Conservation (phyloP, 202 grass and related monocot species). For the Zizania palustris region DNA sequence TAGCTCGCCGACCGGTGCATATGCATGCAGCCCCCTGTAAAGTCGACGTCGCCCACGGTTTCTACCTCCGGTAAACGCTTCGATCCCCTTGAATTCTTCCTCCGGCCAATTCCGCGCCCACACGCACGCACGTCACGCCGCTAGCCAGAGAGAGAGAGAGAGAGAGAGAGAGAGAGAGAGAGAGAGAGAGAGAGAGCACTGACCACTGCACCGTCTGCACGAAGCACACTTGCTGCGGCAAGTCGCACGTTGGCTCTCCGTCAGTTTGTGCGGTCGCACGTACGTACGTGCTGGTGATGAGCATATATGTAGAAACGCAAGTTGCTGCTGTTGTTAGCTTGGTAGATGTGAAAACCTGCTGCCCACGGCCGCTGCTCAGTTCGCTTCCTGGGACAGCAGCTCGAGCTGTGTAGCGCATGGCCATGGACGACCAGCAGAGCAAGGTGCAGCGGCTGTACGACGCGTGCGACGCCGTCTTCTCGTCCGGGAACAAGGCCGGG, state of each 20-base stretch:
- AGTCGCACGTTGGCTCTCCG: not conserved
- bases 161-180: no score
- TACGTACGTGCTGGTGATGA: not conserved
- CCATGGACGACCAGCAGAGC: conserved; percentile 38
- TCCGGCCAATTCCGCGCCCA: not conserved
- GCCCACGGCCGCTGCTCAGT: no score
- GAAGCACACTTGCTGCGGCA: conserved; percentile 1
- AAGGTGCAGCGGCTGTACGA: conserved; percentile 62
- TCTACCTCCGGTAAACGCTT: conserved; percentile 10
- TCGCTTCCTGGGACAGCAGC: not conserved
- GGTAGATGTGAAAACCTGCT: no score
- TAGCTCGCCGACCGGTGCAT: not conserved
- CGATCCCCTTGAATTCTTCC: not conserved
- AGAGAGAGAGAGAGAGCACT: no score
- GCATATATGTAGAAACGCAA: not conserved
- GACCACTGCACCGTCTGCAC: no score
- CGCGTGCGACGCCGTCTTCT: conserved; percentile 55
- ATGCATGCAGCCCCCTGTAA: not conserved
- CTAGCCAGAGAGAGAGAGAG: not conserved
- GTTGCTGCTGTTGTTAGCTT: not conserved
- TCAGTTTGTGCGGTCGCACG: not conserved
- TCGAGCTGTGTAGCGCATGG: not conserved
- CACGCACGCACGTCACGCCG: not conserved
- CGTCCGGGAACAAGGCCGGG: conserved; percentile 5
- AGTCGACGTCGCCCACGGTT: conserved; percentile 25